Conservation (phyloP, 108 stramenopile species). For the Cyclotella cryptica region DNA sequence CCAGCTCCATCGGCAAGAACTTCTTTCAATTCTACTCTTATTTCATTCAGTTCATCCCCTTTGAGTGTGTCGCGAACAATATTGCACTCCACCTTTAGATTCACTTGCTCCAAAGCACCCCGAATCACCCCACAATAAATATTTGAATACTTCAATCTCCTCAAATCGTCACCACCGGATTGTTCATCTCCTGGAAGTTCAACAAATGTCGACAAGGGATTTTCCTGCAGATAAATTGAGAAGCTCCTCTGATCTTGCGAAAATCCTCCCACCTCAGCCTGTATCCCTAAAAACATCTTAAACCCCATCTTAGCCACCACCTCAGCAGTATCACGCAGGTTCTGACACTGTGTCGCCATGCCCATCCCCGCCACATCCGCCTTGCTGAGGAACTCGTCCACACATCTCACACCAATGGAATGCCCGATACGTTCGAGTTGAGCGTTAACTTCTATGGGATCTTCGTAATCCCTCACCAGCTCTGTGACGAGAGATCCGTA, state of each 20-base stretch:
- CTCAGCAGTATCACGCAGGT: slow-evolving; percentile 90
- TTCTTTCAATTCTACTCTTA: slow-evolving; percentile 85
- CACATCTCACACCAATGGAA: slow-evolving; percentile 93
- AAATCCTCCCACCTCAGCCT: slow-evolving; percentile 80
- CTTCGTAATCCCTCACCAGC: slow-evolving; percentile 89
- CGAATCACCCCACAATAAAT: slow-evolving; percentile 93
- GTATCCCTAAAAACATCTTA: slow-evolving; percentile 95
- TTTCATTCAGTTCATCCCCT: slow-evolving; percentile 94
- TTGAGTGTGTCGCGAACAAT: slow-evolving; percentile 81
- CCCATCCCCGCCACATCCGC: slow-evolving; percentile 52
- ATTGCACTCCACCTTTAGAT: slow-evolving; percentile 81
- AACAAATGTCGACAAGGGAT: slow-evolving; percentile 94
- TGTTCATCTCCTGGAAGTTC: slow-evolving; percentile 80
- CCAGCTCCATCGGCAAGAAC: slow-evolving; percentile 86
- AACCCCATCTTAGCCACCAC: slow-evolving; percentile 93
- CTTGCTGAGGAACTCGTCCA: slow-evolving; percentile 98
- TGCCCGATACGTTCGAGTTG: slow-evolving; percentile 95
- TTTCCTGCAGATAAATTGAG: slow-evolving; percentile 84
- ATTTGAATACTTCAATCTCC: slow-evolving; percentile 85
- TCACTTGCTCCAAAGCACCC: slow-evolving; percentile 95
- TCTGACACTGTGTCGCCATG: slow-evolving; percentile 46
- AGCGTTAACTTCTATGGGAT: slow-evolving; percentile 75
- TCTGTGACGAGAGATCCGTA: slow-evolving; percentile 96
- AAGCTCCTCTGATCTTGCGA: slow-evolving; percentile 74
- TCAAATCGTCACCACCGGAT: slow-evolving; percentile 53